Evolutionary conservation across 2,329 filamentous ascomycete species (phyloP), one percentile per base, ranked within the genome.

Genomic region (Blumeria hordei): DNA sequence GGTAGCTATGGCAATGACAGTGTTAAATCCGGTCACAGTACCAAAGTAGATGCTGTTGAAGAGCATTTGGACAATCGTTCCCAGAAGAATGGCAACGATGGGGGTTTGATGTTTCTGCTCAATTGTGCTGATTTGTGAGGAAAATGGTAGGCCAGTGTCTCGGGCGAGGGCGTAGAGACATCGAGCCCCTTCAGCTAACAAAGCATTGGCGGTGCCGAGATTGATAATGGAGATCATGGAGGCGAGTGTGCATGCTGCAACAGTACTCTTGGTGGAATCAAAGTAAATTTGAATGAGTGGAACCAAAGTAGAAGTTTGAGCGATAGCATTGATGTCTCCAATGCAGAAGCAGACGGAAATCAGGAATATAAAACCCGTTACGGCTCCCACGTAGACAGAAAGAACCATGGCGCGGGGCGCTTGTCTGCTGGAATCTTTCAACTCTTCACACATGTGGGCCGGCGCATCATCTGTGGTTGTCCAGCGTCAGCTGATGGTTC

Each of bases 11-110:
- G 73, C 69, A 51, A 78, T 72, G 16, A 77, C 72, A 0, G 74
- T 77, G 51, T 74, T 70, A 60, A 76, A 76, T 0, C 74, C 74
- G 0, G 74, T 75, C 1, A 69, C 68, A 0, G 72, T 74, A 0
- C 73, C 74, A 56, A 76, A 76, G 57, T 76, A 74, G 49, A 77
- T 76, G 11, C 70, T 71, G 58, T 74, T 71, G 52, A 77, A 69
- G 0, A 70, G 73, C 57, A 75, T 67, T 57, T 77, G 74, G 1
- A 76, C 67, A 0, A 69, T 57, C 0, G 68, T 64, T 0, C 71
- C 71, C 2, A 75, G 60, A 0, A 76, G 56, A 6, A 76, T 66
- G 0, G 74, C 72, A 56, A 71, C 69, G 2, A 75, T 67, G 0
- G 75, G 75, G 3, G 74, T 70, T 16, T 72, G 66, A 36, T 67